Evolutionary conservation across 1,284 basidiomycete species (phyloP).

Genomic region (Psilocybe mexicana): DNA sequence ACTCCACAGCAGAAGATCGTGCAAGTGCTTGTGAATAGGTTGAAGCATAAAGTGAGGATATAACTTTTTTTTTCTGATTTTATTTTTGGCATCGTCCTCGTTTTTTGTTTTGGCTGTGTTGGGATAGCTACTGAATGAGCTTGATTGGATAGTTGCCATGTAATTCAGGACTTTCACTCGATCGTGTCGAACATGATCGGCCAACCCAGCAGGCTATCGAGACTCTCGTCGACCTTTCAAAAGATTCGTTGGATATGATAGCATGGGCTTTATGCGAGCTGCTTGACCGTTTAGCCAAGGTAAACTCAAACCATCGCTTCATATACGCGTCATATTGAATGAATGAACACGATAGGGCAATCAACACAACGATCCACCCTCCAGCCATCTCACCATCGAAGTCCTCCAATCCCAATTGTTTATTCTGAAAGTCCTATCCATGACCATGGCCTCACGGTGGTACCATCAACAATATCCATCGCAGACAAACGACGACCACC

Average conservation of each 20-base stretch:
- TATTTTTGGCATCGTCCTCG: neutral
- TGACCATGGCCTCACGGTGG: slow-evolving; percentile 82
- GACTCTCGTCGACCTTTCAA: slow-evolving; percentile 76
- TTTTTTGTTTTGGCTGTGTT: neutral
- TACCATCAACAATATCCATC: slow-evolving; percentile 31
- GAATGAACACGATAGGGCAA: neutral
- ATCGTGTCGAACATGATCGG: slow-evolving; percentile 73
- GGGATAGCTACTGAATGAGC: neutral
- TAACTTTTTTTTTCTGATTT: neutral
- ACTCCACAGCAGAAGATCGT: slow-evolving; percentile 75
- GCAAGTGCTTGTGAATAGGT: slow-evolving; percentile 66
- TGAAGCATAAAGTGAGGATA: slow-evolving; percentile 65
- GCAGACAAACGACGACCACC: slow-evolving; percentile 35
- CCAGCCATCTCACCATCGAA: slow-evolving; percentile 61
- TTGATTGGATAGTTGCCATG: slow-evolving; percentile 68
- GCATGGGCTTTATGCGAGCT: slow-evolving; percentile 76
- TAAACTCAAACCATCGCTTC: slow-evolving; percentile 36
- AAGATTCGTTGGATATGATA: slow-evolving; percentile 76
- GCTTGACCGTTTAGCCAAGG: slow-evolving; percentile 77
- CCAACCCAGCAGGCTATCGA: slow-evolving; percentile 75
- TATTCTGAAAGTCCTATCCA: slow-evolving; percentile 81
- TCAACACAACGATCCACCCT: slow-evolving; percentile 49
- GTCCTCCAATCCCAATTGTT: slow-evolving; percentile 90
- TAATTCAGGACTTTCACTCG: slow-evolving; percentile 75
- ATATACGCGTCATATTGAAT: neutral